Evolutionary conservation across 1,284 basidiomycete species (phyloP), one percentile per base, ranked within the genome.

Genomic region (Taiwanofungus camphoratus): DNA sequence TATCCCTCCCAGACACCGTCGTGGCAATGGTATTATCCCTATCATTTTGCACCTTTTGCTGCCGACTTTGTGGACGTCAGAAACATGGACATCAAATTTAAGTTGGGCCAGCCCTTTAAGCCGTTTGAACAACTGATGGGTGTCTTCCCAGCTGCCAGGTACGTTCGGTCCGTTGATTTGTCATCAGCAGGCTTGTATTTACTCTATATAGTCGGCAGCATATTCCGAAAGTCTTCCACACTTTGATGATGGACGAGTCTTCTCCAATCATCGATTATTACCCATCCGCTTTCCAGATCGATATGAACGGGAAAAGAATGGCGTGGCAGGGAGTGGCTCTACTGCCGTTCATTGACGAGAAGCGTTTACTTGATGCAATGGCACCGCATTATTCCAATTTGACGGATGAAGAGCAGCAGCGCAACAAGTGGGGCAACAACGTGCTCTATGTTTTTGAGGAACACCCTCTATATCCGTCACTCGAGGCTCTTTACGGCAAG

Each of bases 261-360:
- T 98, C 94, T 0, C 90, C 92, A 2, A 97, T 98, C 62, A 81
- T 92, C 52, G 96, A 99, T 61, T 99, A 98, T 68, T 98, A 98
- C 64, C 96, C 96, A 0, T 59, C 74, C 4, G 81, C 87, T 15
- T 99, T 99, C 63, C 80, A 94, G 55, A 87, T 99, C 58, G 96
- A 99, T 65, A 99, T 99, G 96, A 99, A 99, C 60, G 96, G 96
- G 50, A 99, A 99, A 69, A 92, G 91, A 68, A 98, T 99, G 94
- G 77, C 89, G 1, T 99, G 96, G 96, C 96, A 99, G 66, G 96
- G 96, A 45, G 92, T 99, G 36, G 94, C 94, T 0, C 71, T 99
- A 2, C 70, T 99, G 18, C 94, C 96, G 0, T 99, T 99, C 69
- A 99, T 99, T 52, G 92, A 99, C 59, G 77, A 87, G 62, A 77